These are phyloP conservation scores for Umbelopsis sp. DNA, from an alignment of 192 early-diverging fungal species.

Conservation along the genomic window DNA sequence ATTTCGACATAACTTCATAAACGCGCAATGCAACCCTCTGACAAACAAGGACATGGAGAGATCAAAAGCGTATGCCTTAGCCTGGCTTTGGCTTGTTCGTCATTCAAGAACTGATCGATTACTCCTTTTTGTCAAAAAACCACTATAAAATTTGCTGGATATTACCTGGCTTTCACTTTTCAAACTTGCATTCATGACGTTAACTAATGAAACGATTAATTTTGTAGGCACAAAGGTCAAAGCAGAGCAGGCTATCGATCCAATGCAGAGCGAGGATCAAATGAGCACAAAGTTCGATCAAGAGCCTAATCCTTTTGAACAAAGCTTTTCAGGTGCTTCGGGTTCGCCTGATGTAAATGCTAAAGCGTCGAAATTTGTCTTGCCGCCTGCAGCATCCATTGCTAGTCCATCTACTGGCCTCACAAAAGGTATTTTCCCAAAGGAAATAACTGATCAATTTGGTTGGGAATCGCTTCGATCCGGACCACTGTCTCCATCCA, in stretches of 20 bases:
- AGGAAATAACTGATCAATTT: conserved; percentile 39
- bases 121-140: too few relatives aligned
- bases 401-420: conserved; percentile 44
- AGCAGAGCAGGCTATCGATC: neutral
- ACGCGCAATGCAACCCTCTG: too few relatives aligned
- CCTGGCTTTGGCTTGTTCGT: too few relatives aligned
- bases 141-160: too few relatives aligned
- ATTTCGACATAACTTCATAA: too few relatives aligned
- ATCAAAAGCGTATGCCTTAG: too few relatives aligned
- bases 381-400: conserved; percentile 75
- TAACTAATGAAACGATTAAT: too few relatives aligned
- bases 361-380: conserved; percentile 51
- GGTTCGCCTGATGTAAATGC: conserved; percentile 30
- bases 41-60: too few relatives aligned
- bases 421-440: conserved; percentile 33
- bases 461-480: conserved; percentile 70
- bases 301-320: conserved; percentile 91
- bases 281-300: conserved; percentile 65
- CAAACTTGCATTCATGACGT: too few relatives aligned
- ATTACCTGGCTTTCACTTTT: too few relatives aligned
- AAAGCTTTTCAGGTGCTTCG: conserved; percentile 65
- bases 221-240: neutral
- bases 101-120: too few relatives aligned
- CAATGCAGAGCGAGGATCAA: neutral
- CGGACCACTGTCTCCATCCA: conserved; percentile 77